Evolutionary conservation across 306 rosid species (phyloP).

Genomic region (Arachis hypogaea): DNA sequence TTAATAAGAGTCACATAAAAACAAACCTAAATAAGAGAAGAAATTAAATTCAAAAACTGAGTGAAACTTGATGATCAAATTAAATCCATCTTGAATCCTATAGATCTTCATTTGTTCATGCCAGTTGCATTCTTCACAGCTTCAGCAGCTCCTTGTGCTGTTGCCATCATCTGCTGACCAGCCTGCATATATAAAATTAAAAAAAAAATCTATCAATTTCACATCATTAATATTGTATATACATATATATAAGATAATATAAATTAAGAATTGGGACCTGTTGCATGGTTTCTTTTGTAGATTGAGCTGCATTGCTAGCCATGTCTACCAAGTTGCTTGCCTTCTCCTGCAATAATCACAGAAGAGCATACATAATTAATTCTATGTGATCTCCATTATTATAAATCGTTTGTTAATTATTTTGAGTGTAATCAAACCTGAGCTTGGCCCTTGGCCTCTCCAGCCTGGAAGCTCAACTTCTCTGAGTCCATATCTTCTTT

Average conservation of each 20-base stretch:
- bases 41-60: background rate
- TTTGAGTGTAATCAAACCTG: conserved; percentile 39
- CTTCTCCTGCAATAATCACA: conserved; percentile 56
- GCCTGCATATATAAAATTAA: conserved; percentile 38
- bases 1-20: conserved; percentile 10
- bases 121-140: conserved; percentile 72
- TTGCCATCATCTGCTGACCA: conserved; percentile 54
- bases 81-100: conserved; percentile 5
- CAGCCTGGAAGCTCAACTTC: conserved; percentile 53
- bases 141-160: conserved; percentile 68
- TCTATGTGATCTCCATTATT: background rate
- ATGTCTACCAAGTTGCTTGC: conserved; percentile 49
- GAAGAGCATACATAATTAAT: background rate
- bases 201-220: background rate
- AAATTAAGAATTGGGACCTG: conserved; percentile 37
- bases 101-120: conserved; percentile 51
- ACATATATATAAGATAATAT: background rate
- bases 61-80: conserved; percentile 27
- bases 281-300: conserved; percentile 57
- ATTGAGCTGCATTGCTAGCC: conserved; percentile 59
- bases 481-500: conserved; percentile 51
- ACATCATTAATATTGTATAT: background rate
- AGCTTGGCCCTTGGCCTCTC: conserved; percentile 68
- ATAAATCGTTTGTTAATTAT: no score
- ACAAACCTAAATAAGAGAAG: conserved; percentile 18